Evolutionary conservation across 768 basidiomycete genomes (phyloP), one percentile per base, ranked within the genome.

Genomic region (Saitozyma sp.): DNA sequence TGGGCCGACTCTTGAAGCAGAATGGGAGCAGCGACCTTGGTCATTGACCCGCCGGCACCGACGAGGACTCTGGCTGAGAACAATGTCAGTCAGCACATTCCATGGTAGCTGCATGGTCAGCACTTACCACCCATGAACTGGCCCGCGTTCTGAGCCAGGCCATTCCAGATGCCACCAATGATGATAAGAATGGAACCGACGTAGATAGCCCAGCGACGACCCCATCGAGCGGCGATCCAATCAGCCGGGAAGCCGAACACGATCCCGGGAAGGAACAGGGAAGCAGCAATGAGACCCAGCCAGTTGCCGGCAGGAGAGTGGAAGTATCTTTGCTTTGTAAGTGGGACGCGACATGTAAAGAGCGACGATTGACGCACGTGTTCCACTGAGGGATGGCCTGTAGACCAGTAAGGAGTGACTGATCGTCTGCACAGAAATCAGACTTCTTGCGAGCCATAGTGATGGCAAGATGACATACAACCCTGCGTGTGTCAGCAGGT

Each of bases 1-100:
- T 71, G 70, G 37, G 70, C 67, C 37, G 66, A 56, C 55, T 71
- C 70, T 14, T 68, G 66, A 6, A 71, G 54, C 14, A 68, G 52
- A 16, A 65, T 62, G 9, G 70, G 67, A 0, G 70, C 64, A 40
- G 40, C 61, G 19, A 68, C 67, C 46, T 68, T 61, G 56, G 59
- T 50, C 2, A 65, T 54, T 38, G 57, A 51, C 9, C 57, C 56
- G 10, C 67, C 67, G 9, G 55, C 40, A 50, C 67, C 67, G 40
- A 68, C 65, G 51, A 67, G 52, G 29, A 56, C 54, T 14, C 66
- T 56, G 46, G 58, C 53, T 45, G 38, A 45, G n/a, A n/a, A n/a
- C n/a, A n/a, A n/a, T n/a, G n/a, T n/a, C n/a, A n/a, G n/a, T 46
- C 45, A 10, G 11, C 45, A 10, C 11, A 46, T 29, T 8, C 6